Percentiles rank a stretch among this genome's conserved stretches.
These are phyloP conservation scores for Rhizopogon roseolus DNA, from an alignment of 768 basidiomycete genomes.

Conservation along the genomic window DNA sequence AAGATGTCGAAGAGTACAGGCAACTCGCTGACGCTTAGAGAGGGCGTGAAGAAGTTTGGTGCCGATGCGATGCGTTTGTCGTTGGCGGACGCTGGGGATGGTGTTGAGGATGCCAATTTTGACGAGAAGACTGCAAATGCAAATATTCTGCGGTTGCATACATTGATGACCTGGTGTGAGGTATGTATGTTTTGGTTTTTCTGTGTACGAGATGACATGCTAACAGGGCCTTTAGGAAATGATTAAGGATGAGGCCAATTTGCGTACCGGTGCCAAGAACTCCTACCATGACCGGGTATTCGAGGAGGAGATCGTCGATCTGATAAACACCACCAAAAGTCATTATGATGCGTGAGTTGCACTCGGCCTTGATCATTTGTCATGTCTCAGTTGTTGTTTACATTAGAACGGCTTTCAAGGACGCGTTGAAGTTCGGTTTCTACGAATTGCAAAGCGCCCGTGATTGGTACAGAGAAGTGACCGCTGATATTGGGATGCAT, in stretches of 20 bases:
- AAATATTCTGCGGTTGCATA: slow-evolving; percentile 89
- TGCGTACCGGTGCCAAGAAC: slow-evolving; percentile 71
- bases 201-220: neutral
- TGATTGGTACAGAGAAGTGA: slow-evolving; percentile 96
- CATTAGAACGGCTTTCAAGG: slow-evolving; percentile 87
- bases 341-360: slow-evolving; percentile 74
- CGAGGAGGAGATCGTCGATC: slow-evolving; percentile 83
- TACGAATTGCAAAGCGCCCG: slow-evolving; percentile 91
- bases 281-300: slow-evolving; percentile 86
- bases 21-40: slow-evolving; percentile 86
- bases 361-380: neutral
- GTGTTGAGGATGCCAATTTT: slow-evolving; percentile 97
- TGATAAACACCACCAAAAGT: slow-evolving; percentile 76
- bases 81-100: slow-evolving; percentile 95
- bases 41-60: slow-evolving; percentile 91
- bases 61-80: slow-evolving; percentile 91
- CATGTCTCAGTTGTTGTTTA: neutral
- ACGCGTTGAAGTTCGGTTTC: slow-evolving; percentile 91
- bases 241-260: slow-evolving; percentile 59
- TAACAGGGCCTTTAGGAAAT: slow-evolving; percentile 57
- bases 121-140: slow-evolving; percentile 98
- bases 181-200: slow-evolving; percentile 35
- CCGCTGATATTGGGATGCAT: slow-evolving; percentile 88
- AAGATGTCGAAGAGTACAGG: slow-evolving; percentile 99
- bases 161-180: slow-evolving; percentile 88